Evolutionary conservation across 768 basidiomycete genomes (phyloP), one percentile per base, ranked within the genome.

Genomic region (Podaxis sp.): DNA sequence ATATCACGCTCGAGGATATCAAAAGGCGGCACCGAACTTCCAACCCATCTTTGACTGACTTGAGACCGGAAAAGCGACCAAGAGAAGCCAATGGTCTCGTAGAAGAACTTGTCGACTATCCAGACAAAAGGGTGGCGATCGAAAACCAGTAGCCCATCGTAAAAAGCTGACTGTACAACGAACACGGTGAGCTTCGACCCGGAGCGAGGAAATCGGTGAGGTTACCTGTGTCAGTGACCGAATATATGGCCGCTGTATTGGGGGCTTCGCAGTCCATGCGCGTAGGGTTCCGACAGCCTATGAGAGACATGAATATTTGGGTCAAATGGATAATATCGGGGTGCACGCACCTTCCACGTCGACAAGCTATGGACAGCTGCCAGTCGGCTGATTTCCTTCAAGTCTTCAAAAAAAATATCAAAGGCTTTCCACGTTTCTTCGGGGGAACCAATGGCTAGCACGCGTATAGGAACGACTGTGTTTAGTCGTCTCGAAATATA

Each of bases 401-500:
- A 80, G 1, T 81, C 84, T 42, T 84, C 79, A 14, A 91, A 66
- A 27, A 89, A 67, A 1, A 66, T 69, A 5, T 76, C 70, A 1
- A 90, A 64, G 0, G 76, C 73, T 27, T 77, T 65, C 83, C 87
- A 92, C 0, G 79, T 82, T 2, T 76, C 69, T 32, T 79, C 73
- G 50, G 79, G 73, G 4, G 79, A 65, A 0, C 84, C 83, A 0
- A 86, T 66, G 25, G 76, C 72, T 7, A 90, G 73, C 4, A 84
- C 73, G n/a, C 87, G 83, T 18, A 89, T 80, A 0, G 91, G 91
- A 64, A 89, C 82, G 59, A 82, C 83, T 32, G 84, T 86, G 50
- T 83, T 84, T 1, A 93, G 75, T 27, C 79, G 77, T n/a, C 90
- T 84, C 1, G 84, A 80, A 50, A 90, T 81, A 55, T 80, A 76